Percentiles rank a stretch among this genome's conserved stretches.
Evolutionary conservation across 2,329 filamentous ascomycete species (phyloP).

Genomic region (Myriosclerotinia scirpicola): DNA sequence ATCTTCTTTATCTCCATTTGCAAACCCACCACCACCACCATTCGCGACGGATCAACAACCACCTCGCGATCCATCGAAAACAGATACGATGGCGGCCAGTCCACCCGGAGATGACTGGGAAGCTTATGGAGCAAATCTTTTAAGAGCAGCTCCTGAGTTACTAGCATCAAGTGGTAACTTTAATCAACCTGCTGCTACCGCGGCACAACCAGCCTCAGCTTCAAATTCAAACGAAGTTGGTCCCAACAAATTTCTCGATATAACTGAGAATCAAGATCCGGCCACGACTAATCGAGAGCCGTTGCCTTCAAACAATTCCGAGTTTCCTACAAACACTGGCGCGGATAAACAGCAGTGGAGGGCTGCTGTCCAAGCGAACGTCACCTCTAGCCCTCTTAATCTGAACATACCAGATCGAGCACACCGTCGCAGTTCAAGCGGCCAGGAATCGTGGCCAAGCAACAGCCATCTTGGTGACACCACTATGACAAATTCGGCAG

Average conservation of each 20-base stretch:
- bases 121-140: neutral
- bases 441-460: neutral
- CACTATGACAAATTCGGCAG: neutral
- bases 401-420: neutral
- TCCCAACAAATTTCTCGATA: neutral
- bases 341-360: conserved; percentile 6
- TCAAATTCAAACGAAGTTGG: neutral
- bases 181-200: neutral
- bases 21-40: neutral
- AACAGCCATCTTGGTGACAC: neutral
- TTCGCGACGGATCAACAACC: neutral
- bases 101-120: neutral
- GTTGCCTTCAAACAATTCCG: neutral
- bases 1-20: neutral
- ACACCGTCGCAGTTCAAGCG: neutral
- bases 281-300: neutral
- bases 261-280: neutral
- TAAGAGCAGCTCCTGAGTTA: neutral
- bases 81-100: neutral
- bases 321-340: conserved; percentile 8
- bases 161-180: neutral
- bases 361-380: neutral
- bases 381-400: neutral
- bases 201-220: neutral
- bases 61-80: neutral